Evolutionary conservation across 164 flowering plant species (phyloP).

Genomic region (Macadamia tetraphylla): DNA sequence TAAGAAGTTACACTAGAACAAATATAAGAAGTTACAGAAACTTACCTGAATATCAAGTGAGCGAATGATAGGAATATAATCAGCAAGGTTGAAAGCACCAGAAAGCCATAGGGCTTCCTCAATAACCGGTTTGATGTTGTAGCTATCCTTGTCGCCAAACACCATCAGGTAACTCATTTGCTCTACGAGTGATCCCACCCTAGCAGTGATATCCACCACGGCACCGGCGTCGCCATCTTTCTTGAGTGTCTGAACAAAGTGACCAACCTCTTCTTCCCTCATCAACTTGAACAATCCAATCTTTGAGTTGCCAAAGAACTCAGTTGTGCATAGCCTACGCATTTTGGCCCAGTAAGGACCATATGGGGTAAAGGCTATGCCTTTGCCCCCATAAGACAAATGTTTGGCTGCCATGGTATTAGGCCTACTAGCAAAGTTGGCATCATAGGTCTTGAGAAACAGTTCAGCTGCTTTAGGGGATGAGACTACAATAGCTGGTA

Average conservation of each 20-base stretch:
- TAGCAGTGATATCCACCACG: neutral
- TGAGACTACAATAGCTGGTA: constrained; percentile 3
- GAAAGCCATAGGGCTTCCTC: too few species aligned
- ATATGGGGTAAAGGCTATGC: constrained; percentile 12
- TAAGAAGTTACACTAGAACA: too few species aligned
- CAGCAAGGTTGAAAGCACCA: too few species aligned
- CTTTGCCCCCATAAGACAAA: constrained; percentile 8
- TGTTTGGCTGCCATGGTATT: constrained; percentile 4
- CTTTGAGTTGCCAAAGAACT: constrained; percentile 9
- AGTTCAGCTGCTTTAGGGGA: constrained; percentile 17
- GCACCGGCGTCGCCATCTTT: neutral
- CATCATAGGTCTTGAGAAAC: constrained; percentile 27
- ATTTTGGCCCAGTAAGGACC: constrained; percentile 27
- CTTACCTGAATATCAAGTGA: too few species aligned
- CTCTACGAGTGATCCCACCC: too few species aligned
- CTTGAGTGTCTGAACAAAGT: neutral
- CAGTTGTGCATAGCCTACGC: constrained; percentile 17
- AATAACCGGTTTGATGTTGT: too few species aligned
- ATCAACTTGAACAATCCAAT: too few species aligned
- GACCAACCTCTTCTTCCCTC: constrained; percentile 6
- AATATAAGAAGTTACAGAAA: too few species aligned
- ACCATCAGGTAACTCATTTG: too few species aligned
- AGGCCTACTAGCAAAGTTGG: constrained; percentile 20
- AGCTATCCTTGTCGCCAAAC: too few species aligned
- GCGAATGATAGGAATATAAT: too few species aligned